These are phyloP conservation scores for Bipolaris zeicola DNA, from an alignment of 2,329 filamentous ascomycete species.

Conservation along the genomic window DNA sequence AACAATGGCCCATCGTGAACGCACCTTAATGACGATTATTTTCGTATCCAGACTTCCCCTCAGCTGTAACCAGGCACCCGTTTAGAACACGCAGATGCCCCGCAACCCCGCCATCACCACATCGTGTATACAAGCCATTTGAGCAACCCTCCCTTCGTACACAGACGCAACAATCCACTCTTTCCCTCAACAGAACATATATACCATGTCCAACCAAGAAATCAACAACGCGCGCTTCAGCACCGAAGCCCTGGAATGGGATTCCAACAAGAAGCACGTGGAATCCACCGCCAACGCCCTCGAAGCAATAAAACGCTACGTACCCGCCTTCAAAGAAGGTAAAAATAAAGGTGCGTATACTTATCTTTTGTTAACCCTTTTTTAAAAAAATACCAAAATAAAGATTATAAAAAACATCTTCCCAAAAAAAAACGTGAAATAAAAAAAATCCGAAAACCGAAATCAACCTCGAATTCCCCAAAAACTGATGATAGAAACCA, in stretches of 20 bases:
- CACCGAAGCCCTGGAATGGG: slow-evolving; percentile 60
- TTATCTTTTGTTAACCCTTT: too few species aligned
- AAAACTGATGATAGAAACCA: not conserved
- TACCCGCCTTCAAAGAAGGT: slow-evolving; percentile 44
- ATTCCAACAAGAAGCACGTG: slow-evolving; percentile 59
- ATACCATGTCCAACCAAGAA: slow-evolving; percentile 22
- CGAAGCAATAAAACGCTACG: slow-evolving; percentile 51
- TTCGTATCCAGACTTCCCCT: not conserved
- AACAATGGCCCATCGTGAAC: too few species aligned
- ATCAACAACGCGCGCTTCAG: slow-evolving; percentile 59
- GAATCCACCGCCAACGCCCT: slow-evolving; percentile 53
- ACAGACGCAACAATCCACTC: not conserved
- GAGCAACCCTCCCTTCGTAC: not conserved
- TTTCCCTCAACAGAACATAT: not conserved
- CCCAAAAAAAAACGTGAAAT: not conserved
- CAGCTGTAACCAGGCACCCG: not conserved
- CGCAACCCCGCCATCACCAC: not conserved
- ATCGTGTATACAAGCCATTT: not conserved
- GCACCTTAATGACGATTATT: too few species aligned
- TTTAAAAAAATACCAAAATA: too few species aligned
- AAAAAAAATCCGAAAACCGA: not conserved
- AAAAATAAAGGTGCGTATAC: slow-evolving; percentile 30
- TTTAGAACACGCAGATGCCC: not conserved
- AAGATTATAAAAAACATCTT: too few species aligned
- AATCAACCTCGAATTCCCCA: too few species aligned